Evolutionary conservation across 139 green algal genomes (phyloP), one percentile per base, ranked within the genome.

Genomic region (Edaphochlamys debaryana): DNA sequence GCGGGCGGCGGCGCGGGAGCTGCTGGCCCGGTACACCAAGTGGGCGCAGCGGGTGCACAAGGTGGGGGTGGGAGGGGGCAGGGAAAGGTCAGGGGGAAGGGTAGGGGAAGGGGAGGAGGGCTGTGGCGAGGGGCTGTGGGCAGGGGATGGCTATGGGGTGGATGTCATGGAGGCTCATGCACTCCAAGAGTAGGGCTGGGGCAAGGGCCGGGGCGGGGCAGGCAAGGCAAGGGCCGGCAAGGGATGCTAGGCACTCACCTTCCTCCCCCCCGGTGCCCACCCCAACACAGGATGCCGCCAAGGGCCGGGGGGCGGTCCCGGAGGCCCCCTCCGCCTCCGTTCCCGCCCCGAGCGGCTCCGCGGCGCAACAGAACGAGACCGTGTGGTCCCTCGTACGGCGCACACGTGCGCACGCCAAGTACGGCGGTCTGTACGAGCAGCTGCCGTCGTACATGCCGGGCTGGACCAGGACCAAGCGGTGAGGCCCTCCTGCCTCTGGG

Each of bases 381-480:
- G 66, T 84, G 11, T 84, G 78, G 78, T 84, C 78, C 36, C 45
- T 84, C 4, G 67, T 77, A 37, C 67, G 23, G 37, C 48, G 66
- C 19, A 84, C 78, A 0, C 66, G 66, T 3, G 36, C 48, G 30
- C 64, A 84, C 64, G 5, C 37, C 34, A 87, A 74, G 71, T 82
- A 76, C 62, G 25, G 27, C 45, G 27, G 8, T 0, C 29, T 27
- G 22, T 87, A 76, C 70, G 58, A 23, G 34, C 34, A 23, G 15
- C 27, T 87, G 25, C 71, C 71, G 30, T 87, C 81, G 40, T 87
- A 77, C 71, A 52, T 23, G 29, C 22, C 36, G 17, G 81, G 72
- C 22, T 87, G 81, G 81, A 13, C 20, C 15, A 32, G 71, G 5
- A 30, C 29, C 17, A 87, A 87, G 48, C 17, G 81, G 71, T 79